Evolutionary conservation across 495 filamentous ascomycete genomes (phyloP).

Genomic region (Penicillium lividum): DNA sequence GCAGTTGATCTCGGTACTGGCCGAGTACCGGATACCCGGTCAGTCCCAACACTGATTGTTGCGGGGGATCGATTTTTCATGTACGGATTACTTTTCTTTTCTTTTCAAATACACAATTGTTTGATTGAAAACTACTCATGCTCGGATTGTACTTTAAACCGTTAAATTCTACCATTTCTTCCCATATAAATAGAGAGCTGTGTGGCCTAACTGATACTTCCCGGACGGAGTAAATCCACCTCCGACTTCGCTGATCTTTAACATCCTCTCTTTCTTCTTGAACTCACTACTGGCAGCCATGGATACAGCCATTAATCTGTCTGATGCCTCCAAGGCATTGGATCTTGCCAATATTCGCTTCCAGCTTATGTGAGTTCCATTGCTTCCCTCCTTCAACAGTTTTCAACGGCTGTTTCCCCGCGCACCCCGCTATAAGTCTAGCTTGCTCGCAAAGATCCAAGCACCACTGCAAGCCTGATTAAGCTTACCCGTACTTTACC

Average conservation of each 20-base stretch:
- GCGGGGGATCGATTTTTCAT: background rate
- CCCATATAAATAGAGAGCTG: constrained; percentile 4
- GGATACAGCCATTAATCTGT: constrained; percentile 89
- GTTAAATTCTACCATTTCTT: background rate
- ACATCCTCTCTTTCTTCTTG: constrained; percentile 11
- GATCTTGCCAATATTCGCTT: constrained; percentile 92
- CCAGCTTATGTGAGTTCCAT: constrained; percentile 77
- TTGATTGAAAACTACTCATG: background rate
- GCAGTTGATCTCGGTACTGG: constrained; percentile 13
- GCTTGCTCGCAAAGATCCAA: background rate
- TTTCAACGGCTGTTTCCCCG: background rate
- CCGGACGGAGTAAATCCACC: constrained; percentile 7
- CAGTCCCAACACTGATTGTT: background rate
- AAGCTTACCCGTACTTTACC: background rate
- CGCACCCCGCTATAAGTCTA: constrained; percentile 8
- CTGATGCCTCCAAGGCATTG: constrained; percentile 77
- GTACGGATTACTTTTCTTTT: too few species aligned
- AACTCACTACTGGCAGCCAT: constrained; percentile 48
- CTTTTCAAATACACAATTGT: background rate
- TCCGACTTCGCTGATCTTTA: constrained; percentile 23
- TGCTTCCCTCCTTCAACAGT: background rate
- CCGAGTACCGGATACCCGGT: constrained; percentile 17
- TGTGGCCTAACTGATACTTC: background rate
- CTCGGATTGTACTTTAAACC: background rate
- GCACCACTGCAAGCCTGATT: background rate